Evolutionary conservation across 78 protist species (phyloP), one percentile per base, ranked within the genome.

Genomic region (Bodo saltans): DNA sequence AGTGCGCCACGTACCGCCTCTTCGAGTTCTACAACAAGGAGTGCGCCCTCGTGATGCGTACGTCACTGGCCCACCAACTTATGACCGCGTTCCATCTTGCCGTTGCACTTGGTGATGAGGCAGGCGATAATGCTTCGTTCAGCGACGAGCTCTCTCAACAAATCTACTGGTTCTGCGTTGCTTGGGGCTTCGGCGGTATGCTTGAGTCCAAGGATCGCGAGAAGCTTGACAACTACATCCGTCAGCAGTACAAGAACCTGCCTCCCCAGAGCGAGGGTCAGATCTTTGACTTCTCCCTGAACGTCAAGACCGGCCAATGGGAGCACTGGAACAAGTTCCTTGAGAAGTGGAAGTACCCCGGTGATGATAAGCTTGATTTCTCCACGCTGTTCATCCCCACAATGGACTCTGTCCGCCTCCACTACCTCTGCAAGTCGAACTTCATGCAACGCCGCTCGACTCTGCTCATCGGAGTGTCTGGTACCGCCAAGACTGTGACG

Each of bases 401-500:
- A 21, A 35, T 89, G 35, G 98, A 95, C 75, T 70, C 74, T 32
- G 79, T 78, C 23, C 87, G 95, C 30, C 28, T 70, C 30, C 81
- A 79, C 39, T 90, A 8, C 42, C 86, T 95, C 47, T 29, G 88
- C 41, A 34, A 38, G 3, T 2, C 1, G 72, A 35, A 85, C 32
- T 39, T 52, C 42, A 33, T 69, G 17, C 72, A 85, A 27, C 40
- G 32, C 37, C 29, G 68, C 35, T 67, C 88, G 12, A 83, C 83
- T 29, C 81, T 95, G 28, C 78, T 93, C 42, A 72, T 93, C n/a
- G 98, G 98, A 11, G 92, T 80, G 47, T 42, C 90, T 0, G 98
- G 98, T 8, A 91, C 95, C 29, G 95, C 94, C 38, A 95, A 95
- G 87, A 87, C 98, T 1, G 89, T 92, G 68, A 78, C 42, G 35